phyloP scores from a whole-genome alignment of 2,329 filamentous ascomycete genomes.

The Epicoccum nigrum region DNA sequence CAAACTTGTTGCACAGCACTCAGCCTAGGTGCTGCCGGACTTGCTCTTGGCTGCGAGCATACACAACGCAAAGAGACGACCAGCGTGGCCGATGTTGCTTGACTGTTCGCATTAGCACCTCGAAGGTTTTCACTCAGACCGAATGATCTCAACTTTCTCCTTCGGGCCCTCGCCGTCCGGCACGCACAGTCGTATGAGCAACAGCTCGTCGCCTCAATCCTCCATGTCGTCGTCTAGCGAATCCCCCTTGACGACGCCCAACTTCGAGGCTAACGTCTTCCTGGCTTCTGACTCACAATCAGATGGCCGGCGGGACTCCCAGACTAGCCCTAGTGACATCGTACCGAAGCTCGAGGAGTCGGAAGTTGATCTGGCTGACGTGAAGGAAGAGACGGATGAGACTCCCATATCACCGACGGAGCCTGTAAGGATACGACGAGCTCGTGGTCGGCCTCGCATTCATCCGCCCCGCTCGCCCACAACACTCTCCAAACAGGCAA shows the following conservation, averaged over 20 bases:
- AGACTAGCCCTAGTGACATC: constrained; percentile 45
- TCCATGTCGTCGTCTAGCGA: constrained; percentile 51
- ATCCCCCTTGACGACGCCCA: constrained; percentile 46
- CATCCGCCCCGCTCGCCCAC: constrained; percentile 69
- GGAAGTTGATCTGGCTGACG: constrained; percentile 51
- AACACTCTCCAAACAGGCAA: constrained; percentile 72
- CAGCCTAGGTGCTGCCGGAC: constrained; percentile 1
- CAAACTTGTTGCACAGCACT: constrained; percentile 13
- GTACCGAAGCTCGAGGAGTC: constrained; percentile 62
- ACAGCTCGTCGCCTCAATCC: constrained; percentile 49
- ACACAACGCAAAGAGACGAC: constrained; percentile 4
- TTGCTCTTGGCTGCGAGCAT: constrained; percentile 4
- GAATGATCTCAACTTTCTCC: constrained; percentile 45
- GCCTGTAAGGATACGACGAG: constrained; percentile 48
- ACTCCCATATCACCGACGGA: constrained; percentile 44
- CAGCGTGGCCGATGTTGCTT: constrained; percentile 36
- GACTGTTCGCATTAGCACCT: constrained; percentile 25
- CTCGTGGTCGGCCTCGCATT: constrained; percentile 80
- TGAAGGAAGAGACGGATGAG: constrained; percentile 45
- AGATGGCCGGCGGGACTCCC: constrained; percentile 34
- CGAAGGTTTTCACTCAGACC: constrained; percentile 26
- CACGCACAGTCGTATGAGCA: constrained; percentile 45
- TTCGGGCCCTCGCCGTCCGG: constrained; percentile 45
- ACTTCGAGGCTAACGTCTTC: constrained; percentile 39
- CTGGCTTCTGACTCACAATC: constrained; percentile 33